These are phyloP conservation scores for Nicotiana obtusifolia DNA, from an alignment of 257 asterid species.

Conservation along the genomic window DNA sequence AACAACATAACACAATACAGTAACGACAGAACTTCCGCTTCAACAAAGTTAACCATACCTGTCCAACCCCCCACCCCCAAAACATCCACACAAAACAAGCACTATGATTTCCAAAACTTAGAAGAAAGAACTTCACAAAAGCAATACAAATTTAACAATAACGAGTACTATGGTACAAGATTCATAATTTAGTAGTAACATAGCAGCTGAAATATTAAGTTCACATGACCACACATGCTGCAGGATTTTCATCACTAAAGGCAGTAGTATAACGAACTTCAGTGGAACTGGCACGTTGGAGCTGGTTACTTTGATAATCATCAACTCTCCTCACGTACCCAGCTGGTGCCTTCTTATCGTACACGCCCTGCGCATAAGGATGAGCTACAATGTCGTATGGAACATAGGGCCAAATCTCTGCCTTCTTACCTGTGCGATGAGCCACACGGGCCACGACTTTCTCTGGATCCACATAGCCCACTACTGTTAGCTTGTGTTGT, in stretches of 20 bases:
- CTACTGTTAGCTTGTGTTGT: slow-evolving; percentile 84
- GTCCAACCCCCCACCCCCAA: no score
- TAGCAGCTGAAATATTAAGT: not conserved
- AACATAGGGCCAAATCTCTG: slow-evolving; percentile 94
- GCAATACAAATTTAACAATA: not conserved
- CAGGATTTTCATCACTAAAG: slow-evolving; percentile 83
- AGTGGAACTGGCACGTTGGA: slow-evolving; percentile 81
- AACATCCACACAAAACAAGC: no score
- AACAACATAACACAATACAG: not conserved
- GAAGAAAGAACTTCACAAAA: not conserved
- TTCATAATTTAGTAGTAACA: not conserved
- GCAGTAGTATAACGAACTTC: slow-evolving; percentile 98
- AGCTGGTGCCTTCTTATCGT: slow-evolving; percentile 90
- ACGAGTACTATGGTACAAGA: not conserved
- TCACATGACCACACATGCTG: slow-evolving; percentile 87
- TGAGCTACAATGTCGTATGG: slow-evolving; percentile 90
- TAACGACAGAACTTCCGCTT: not conserved
- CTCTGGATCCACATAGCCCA: slow-evolving; percentile 75
- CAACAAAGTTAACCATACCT: not conserved
- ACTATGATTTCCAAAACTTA: not conserved
- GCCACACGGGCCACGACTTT: slow-evolving; percentile 86
- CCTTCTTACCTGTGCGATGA: slow-evolving; percentile 88
- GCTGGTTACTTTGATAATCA: slow-evolving; percentile 36
- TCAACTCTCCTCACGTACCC: slow-evolving; percentile 64
- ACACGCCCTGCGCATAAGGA: slow-evolving; percentile 83